A percentile compares a stretch with the other conserved stretches of the same genome.
Conservation (phyloP, 129 eudicot species). For the Centella asiatica region DNA sequence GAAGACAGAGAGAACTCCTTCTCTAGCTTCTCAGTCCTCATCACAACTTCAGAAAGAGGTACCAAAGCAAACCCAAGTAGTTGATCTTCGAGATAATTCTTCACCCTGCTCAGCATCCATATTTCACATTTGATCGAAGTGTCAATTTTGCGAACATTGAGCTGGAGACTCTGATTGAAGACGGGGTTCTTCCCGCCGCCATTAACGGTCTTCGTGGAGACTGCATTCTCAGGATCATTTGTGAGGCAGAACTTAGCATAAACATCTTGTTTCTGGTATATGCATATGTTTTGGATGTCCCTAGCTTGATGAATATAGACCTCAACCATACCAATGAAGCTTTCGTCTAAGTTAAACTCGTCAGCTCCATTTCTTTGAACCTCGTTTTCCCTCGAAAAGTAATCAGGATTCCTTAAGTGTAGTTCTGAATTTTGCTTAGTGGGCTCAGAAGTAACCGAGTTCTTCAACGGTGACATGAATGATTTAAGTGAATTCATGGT, state of each 20-base stretch:
- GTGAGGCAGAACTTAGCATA: constrained; percentile 84
- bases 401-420: constrained; percentile 23
- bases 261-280: constrained; percentile 96
- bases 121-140: constrained; percentile 85
- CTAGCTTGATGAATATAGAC: constrained; percentile 85
- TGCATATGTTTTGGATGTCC: constrained; percentile 93
- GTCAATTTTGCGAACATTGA: constrained; percentile 43
- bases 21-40: constrained; percentile 51
- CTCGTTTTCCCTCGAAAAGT: constrained; percentile 31
- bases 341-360: constrained; percentile 14
- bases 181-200: constrained; percentile 96
- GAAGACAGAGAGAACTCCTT: constrained; percentile 87
- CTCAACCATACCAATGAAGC: constrained; percentile 60
- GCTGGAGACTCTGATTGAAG: constrained; percentile 54
- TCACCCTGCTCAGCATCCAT: constrained; percentile 91
- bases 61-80: constrained; percentile 88
- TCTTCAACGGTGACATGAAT: constrained; percentile 84
- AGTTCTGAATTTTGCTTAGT: constrained; percentile 45
- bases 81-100: constrained; percentile 87
- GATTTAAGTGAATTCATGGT: constrained; percentile 96
- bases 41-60: constrained; percentile 65
- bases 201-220: constrained; percentile 68
- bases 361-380: constrained; percentile 15
- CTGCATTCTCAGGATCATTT: constrained; percentile 63
- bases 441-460: constrained; percentile 37